Evolutionary conservation across 441 rosid species (phyloP).

Genomic region (Syzygium syzygioides): DNA sequence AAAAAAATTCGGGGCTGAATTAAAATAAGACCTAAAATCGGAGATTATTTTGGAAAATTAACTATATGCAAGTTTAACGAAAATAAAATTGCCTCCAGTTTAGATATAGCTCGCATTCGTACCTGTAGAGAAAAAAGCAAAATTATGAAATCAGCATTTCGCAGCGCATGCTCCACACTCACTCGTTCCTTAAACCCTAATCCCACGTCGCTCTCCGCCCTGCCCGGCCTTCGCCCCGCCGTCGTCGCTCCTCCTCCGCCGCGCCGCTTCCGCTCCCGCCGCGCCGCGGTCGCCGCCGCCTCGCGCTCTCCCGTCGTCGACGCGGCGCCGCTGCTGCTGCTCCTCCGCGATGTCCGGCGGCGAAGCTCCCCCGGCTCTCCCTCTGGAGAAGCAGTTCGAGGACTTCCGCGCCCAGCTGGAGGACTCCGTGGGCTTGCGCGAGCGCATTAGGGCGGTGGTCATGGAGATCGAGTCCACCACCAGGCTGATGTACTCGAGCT

Average conservation of each 20-base stretch:
- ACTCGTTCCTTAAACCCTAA: constrained; percentile 46
- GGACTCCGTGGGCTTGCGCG: constrained; percentile 64
- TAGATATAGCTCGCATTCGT: not conserved
- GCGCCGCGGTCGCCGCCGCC: not conserved
- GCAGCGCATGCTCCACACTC: constrained; percentile 32
- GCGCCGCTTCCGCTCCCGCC: constrained; percentile 8
- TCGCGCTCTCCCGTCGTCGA: constrained; percentile 6
- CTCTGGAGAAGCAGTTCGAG: constrained; percentile 80
- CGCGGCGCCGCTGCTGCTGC: not conserved
- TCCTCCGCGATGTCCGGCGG: constrained; percentile 37
- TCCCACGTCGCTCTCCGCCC: constrained; percentile 1
- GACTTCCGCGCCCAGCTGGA: constrained; percentile 63
- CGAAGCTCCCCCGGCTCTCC: constrained; percentile 18
- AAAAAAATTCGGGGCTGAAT: not conserved
- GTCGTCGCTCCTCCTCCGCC: constrained; percentile 7
- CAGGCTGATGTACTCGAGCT: constrained; percentile 60
- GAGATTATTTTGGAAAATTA: not conserved
- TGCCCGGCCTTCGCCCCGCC: constrained; percentile 13
- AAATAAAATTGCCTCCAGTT: not conserved
- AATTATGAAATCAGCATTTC: constrained; percentile 51
- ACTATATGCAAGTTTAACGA: not conserved
- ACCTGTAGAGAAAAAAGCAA: not conserved
- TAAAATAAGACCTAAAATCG: not conserved
- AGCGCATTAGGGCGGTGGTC: constrained; percentile 71
- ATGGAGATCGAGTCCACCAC: constrained; percentile 71